These are phyloP conservation scores for Elongisporangium prolatum DNA, from an alignment of 352 stramenopile genomes.

Conservation along the genomic window DNA sequence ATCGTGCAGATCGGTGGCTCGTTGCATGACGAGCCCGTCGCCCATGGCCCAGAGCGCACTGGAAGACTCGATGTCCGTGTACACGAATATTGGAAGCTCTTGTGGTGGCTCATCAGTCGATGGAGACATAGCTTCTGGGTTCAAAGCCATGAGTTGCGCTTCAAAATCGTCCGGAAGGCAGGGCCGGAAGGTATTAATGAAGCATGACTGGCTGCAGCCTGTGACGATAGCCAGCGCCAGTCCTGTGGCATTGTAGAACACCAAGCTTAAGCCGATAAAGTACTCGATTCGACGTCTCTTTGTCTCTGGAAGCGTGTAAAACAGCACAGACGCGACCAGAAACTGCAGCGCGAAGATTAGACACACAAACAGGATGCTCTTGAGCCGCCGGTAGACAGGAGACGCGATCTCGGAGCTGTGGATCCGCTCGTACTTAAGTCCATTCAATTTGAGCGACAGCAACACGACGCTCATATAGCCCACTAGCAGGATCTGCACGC, in stretches of 20 bases:
- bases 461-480: slow-evolving; percentile 37
- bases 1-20: slow-evolving; percentile 47
- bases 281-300: slow-evolving; percentile 9
- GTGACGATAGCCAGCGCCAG: slow-evolving; percentile 19
- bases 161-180: slow-evolving; percentile 21
- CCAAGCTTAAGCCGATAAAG: slow-evolving; percentile 19
- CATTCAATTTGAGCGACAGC: slow-evolving; percentile 31
- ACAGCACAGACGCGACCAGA: slow-evolving; percentile 22
- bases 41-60: slow-evolving; percentile 47
- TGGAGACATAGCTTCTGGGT: not conserved
- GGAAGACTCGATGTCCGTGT: slow-evolving; percentile 64
- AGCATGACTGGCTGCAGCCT: slow-evolving; percentile 14
- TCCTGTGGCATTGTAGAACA: slow-evolving; percentile 19
- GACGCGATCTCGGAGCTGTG: slow-evolving; percentile 47
- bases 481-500: slow-evolving; percentile 38
- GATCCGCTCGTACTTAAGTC: slow-evolving; percentile 47
- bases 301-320: slow-evolving; percentile 5
- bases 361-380: slow-evolving; percentile 54
- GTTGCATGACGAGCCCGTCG: slow-evolving; percentile 37
- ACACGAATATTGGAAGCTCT: slow-evolving; percentile 56
- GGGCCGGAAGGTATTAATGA: slow-evolving; percentile 6
- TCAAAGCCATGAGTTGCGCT: slow-evolving; percentile 7
- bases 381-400: slow-evolving; percentile 48
- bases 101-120: slow-evolving; percentile 22
- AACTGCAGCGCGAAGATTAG: slow-evolving; percentile 36